Evolutionary conservation across 2,329 filamentous ascomycete species (phyloP).

Genomic region (Penicillium sp.): DNA sequence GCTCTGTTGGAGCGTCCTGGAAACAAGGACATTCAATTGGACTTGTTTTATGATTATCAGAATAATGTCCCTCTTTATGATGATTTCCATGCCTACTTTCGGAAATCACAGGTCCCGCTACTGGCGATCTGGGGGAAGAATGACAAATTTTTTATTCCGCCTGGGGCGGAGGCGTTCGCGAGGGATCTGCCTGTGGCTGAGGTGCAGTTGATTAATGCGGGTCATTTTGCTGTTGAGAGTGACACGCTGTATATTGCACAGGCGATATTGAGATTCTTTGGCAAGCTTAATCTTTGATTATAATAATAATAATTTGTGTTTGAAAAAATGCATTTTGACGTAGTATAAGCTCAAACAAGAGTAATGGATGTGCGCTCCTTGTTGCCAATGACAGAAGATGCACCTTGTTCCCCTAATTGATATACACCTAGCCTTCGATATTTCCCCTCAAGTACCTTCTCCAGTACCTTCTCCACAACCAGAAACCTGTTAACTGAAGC

Average conservation of each 20-base stretch:
- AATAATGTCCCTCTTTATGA: constrained; percentile 58
- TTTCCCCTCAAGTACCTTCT: no score
- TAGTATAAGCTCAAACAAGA: no score
- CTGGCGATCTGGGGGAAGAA: constrained; percentile 61
- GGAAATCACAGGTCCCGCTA: constrained; percentile 52
- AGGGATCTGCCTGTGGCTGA: constrained; percentile 51
- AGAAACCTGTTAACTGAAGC: no score
- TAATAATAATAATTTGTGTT: background rate
- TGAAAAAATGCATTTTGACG: background rate
- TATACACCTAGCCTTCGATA: no score
- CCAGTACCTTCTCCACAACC: no score
- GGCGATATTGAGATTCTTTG: constrained; percentile 26
- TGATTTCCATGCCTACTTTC: constrained; percentile 57
- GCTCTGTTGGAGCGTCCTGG: constrained; percentile 52
- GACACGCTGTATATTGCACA: constrained; percentile 38
- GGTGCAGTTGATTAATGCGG: constrained; percentile 54
- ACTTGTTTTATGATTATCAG: constrained; percentile 59
- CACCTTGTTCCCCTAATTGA: no score
- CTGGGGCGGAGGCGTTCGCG: constrained; percentile 57
- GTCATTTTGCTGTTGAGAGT: constrained; percentile 56
- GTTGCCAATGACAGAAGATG: no score
- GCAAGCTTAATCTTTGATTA: background rate
- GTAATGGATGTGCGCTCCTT: no score
- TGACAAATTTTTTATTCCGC: constrained; percentile 48
- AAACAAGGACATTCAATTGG: constrained; percentile 56